These are phyloP conservation scores for Scytalidium lignicola DNA, from an alignment of 2,329 filamentous ascomycete species.

Conservation along the genomic window DNA sequence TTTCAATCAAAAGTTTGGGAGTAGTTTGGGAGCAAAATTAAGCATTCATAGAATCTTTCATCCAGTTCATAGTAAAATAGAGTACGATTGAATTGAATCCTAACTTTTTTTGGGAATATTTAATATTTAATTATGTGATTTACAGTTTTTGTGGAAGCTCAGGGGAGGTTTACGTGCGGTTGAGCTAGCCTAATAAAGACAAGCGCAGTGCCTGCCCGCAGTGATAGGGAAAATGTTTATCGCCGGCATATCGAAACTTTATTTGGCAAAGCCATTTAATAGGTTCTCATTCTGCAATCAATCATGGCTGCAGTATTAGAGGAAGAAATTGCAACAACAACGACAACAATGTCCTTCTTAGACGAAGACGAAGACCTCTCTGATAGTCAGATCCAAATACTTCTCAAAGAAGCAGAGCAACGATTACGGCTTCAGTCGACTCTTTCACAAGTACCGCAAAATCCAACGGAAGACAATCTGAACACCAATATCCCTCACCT, in stretches of 20 bases:
- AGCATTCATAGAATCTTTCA: too few relatives aligned
- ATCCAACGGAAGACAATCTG: constrained; percentile 11
- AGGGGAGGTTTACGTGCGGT: neutral
- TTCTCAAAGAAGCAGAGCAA: constrained; percentile 58
- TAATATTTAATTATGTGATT: too few relatives aligned
- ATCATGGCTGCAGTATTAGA: neutral
- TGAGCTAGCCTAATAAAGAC: neutral
- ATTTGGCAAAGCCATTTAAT: neutral
- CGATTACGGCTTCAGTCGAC: constrained; percentile 34
- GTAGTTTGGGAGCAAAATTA: too few relatives aligned
- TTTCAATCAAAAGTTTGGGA: too few relatives aligned
- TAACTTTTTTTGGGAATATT: neutral
- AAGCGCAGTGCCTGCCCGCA: neutral
- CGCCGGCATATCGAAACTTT: neutral
- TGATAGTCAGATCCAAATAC: constrained; percentile 57
- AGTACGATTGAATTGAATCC: too few relatives aligned
- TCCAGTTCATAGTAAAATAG: too few relatives aligned
- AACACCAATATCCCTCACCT: neutral
- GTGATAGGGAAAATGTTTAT: neutral
- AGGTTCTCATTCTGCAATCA: neutral
- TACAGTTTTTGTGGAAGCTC: neutral
- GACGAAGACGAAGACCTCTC: constrained; percentile 41
- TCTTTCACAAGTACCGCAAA: neutral
- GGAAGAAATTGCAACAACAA: neutral
- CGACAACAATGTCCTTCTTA: neutral